These are phyloP conservation scores for Magnolia changhungtana DNA, from an alignment of 164 flowering plant genomes.

Conservation along the genomic window DNA sequence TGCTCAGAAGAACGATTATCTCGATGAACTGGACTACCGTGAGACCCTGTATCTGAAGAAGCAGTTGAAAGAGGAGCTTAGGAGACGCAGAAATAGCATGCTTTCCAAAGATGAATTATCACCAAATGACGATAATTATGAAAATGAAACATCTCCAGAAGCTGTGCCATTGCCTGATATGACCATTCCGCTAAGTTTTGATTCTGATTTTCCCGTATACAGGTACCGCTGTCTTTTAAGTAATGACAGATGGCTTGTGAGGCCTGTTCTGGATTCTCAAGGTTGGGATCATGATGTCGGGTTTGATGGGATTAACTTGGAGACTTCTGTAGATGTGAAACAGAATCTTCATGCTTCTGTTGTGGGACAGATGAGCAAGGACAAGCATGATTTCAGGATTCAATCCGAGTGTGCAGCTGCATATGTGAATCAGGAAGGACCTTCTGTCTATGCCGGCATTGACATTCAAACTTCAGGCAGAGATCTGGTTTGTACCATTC, in stretches of 20 bases:
- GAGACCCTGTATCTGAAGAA: conserved; percentile 88
- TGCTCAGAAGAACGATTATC: conserved; percentile 74
- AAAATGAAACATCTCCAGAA: conserved; percentile 45
- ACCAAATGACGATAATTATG: conserved; percentile 31
- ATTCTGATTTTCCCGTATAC: conserved; percentile 62
- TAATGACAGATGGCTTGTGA: conserved; percentile 61
- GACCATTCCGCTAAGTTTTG: conserved; percentile 79
- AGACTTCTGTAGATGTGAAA: conserved; percentile 44
- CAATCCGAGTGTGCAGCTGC: conserved; percentile 64
- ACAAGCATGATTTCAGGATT: conserved; percentile 69
- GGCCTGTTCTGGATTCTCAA: conserved; percentile 88
- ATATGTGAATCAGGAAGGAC: conserved; percentile 40
- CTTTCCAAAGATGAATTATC: conserved; percentile 23
- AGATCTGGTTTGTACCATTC: conserved; percentile 59
- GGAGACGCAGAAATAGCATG: conserved; percentile 31
- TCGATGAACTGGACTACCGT: conserved; percentile 85
- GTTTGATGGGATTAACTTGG: conserved; percentile 88
- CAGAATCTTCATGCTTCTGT: conserved; percentile 46
- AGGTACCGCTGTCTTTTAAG: conserved; percentile 74
- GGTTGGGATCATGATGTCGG: conserved; percentile 99
- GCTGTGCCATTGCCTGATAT: conserved; percentile 68
- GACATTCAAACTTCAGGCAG: conserved; percentile 71
- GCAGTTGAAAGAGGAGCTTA: conserved; percentile 61
- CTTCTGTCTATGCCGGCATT: conserved; percentile 44
- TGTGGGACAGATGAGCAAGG: conserved; percentile 83